These are phyloP conservation scores for Coleophoma eucalyptorum DNA, from an alignment of 2,329 filamentous ascomycete genomes.

Conservation along the genomic window DNA sequence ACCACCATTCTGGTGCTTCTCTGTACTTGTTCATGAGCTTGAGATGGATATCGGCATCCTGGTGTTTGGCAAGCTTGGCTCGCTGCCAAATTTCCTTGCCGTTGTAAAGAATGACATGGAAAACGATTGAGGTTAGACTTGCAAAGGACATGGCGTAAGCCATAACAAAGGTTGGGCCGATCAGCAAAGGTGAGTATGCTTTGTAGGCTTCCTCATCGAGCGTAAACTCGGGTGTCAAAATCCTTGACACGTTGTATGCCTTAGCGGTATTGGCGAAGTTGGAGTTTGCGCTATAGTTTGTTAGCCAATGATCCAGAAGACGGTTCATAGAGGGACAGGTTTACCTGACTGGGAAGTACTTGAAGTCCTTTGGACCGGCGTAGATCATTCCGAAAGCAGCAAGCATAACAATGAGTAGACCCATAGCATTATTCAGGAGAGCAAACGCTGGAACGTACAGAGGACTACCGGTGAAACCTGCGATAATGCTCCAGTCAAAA, in stretches of 20 bases:
- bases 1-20: too few relatives aligned
- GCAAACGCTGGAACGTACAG: conserved; percentile 36
- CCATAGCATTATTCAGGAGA: conserved; percentile 47
- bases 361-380: conserved; percentile 56
- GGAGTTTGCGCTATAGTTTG: too few relatives aligned
- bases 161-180: too few relatives aligned
- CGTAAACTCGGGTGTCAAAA: too few relatives aligned
- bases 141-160: too few relatives aligned
- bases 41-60: conserved; percentile 46
- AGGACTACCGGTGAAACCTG: conserved; percentile 6
- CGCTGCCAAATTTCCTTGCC: conserved; percentile 56
- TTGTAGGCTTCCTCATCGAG: too few relatives aligned
- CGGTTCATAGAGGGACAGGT: conserved; percentile 10
- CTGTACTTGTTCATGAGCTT: conserved; percentile 28
- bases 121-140: conserved; percentile 40
- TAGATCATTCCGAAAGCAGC: conserved; percentile 60
- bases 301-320: too few relatives aligned
- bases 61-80: conserved; percentile 4
- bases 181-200: too few relatives aligned
- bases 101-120: conserved; percentile 64
- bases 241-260: too few relatives aligned
- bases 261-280: too few relatives aligned
- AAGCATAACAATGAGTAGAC: conserved; percentile 52
- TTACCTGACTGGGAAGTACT: conserved; percentile 57
- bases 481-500: conserved; percentile 71